Evolutionary conservation across 805 yeast genomes (phyloP).

Genomic region (Hanseniaspora meyeri): DNA sequence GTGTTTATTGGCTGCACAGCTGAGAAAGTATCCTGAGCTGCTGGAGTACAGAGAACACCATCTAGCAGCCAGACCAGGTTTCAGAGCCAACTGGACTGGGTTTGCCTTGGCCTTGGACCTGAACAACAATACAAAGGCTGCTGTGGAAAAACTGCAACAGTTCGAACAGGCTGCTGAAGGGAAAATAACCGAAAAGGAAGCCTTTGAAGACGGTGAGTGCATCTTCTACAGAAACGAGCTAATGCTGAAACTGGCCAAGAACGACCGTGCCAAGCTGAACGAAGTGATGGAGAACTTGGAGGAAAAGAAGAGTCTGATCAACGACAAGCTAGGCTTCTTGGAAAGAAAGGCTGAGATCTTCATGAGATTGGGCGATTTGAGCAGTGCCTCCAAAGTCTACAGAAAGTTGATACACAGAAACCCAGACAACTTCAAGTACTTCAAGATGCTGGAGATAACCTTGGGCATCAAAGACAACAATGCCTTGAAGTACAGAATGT

Average conservation of each 20-base stretch:
- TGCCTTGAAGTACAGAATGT: conserved; percentile 44
- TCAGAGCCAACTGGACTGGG: conserved; percentile 82
- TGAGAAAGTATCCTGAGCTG: conserved; percentile 56
- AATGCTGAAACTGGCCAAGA: conserved; percentile 35
- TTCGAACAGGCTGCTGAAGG: conserved; percentile 67
- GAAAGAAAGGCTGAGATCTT: conserved; percentile 60
- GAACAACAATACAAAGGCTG: conserved; percentile 51
- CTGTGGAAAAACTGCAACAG: conserved; percentile 58
- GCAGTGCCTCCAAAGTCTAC: conserved; percentile 58
- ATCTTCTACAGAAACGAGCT: conserved; percentile 58
- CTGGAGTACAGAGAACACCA: conserved; percentile 52
- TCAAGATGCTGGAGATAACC: conserved; percentile 51
- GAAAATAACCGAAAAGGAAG: conserved; percentile 51
- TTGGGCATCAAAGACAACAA: conserved; percentile 39
- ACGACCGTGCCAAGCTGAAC: conserved; percentile 30
- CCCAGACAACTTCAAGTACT: conserved; percentile 66
- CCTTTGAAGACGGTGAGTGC: conserved; percentile 72
- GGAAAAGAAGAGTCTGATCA: conserved; percentile 39
- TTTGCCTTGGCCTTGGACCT: conserved; percentile 77
- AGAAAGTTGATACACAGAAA: conserved; percentile 67
- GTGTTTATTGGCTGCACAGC: conserved; percentile 65
- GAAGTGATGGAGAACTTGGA: conserved; percentile 52
- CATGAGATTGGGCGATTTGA: conserved; percentile 40
- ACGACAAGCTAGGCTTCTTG: conserved; percentile 47
- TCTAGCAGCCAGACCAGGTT: conserved; percentile 65